phyloP scores from a whole-genome alignment of 352 stramenopile genomes.

The Pythium sukuiense region DNA sequence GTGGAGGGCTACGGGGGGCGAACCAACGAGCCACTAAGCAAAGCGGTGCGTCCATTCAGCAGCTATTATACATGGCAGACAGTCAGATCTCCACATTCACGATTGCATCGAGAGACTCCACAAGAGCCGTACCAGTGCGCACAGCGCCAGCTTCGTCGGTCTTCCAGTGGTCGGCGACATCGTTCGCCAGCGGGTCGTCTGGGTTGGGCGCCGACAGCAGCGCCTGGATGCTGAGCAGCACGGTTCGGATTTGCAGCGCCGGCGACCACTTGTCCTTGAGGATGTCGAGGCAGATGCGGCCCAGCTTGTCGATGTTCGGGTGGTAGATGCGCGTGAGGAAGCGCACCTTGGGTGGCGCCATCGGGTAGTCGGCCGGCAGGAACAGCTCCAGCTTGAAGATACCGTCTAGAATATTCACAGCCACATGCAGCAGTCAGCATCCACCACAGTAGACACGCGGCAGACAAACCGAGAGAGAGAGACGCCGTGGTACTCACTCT shows the following conservation, averaged over 20 bases:
- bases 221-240: slow-evolving; percentile 94
- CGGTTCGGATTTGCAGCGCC: slow-evolving; percentile 97
- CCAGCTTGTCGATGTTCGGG: slow-evolving; percentile 98
- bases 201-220: slow-evolving; percentile 96
- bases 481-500: slow-evolving; percentile 58
- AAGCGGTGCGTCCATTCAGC: slow-evolving; percentile 72
- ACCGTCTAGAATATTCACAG: slow-evolving; percentile 48
- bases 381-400: slow-evolving; percentile 98
- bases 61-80: slow-evolving; percentile 29
- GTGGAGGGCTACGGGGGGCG: background rate
- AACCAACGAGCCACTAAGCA: slow-evolving; percentile 22
- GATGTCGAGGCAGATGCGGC: slow-evolving; percentile 98
- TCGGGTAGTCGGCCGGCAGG: slow-evolving; percentile 96
- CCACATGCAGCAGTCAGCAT: background rate
- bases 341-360: slow-evolving; percentile 96
- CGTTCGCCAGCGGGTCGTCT: slow-evolving; percentile 96
- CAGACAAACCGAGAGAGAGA: too few species aligned
- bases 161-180: slow-evolving; percentile 98
- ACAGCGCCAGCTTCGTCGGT: slow-evolving; percentile 92
- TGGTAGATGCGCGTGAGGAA: slow-evolving; percentile 99
- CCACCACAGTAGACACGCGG: too few species aligned
- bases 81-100: slow-evolving; percentile 5
- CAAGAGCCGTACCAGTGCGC: slow-evolving; percentile 52
- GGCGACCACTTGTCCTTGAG: slow-evolving; percentile 99
- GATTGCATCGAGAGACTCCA: background rate